These are phyloP conservation scores for Raddia distichophylla DNA, from an alignment of 176 grass and related monocot genomes.

Conservation along the genomic window DNA sequence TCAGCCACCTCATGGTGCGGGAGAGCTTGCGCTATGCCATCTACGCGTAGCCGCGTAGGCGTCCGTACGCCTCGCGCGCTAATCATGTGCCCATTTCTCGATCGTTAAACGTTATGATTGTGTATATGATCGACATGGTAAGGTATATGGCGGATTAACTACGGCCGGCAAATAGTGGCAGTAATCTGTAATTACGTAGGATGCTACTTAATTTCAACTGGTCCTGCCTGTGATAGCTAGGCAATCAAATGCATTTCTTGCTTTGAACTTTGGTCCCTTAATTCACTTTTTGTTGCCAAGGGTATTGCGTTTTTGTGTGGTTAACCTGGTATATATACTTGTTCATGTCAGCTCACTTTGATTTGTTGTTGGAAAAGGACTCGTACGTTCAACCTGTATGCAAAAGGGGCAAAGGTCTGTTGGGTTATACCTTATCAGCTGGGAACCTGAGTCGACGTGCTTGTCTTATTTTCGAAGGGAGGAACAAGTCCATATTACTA, in stretches of 20 bases:
- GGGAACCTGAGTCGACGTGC: no score
- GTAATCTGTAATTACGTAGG: neutral
- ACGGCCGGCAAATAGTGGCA: neutral
- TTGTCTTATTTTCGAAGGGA: neutral
- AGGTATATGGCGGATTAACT: neutral
- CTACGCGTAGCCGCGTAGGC: constrained; percentile 32
- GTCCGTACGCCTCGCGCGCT: no score
- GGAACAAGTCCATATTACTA: no score
- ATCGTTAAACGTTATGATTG: neutral
- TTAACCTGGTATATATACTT: neutral
- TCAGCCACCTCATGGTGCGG: constrained; percentile 36
- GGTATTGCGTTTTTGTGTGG: neutral
- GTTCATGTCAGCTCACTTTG: neutral
- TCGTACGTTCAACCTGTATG: neutral
- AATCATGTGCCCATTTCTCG: neutral
- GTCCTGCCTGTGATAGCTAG: neutral
- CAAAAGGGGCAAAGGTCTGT: neutral
- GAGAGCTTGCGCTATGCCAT: constrained; percentile 52
- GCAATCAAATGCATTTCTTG: neutral
- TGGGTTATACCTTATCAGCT: neutral
- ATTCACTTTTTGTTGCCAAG: neutral
- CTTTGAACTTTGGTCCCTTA: neutral
- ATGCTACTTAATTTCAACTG: neutral
- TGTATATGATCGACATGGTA: neutral
- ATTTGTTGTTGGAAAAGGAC: neutral